Evolutionary conservation across 140 eudicot genomes (phyloP).

Genomic region (Cichorium intybus): DNA sequence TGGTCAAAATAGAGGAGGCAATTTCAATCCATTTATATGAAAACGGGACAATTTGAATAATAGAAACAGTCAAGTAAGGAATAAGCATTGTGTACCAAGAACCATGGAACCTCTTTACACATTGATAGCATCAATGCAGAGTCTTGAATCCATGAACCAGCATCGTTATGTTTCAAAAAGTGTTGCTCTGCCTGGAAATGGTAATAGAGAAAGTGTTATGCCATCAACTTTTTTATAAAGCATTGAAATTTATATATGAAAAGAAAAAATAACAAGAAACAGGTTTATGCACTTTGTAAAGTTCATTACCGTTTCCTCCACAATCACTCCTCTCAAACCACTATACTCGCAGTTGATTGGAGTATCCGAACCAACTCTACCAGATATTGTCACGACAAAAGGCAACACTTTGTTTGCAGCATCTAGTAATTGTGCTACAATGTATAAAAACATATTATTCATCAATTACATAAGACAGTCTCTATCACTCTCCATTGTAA

Average conservation of each 20-base stretch:
- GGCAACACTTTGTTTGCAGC: slow-evolving; percentile 84
- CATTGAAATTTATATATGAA: neutral
- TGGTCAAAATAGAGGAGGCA: neutral
- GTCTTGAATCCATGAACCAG: slow-evolving; percentile 99
- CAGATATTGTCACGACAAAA: slow-evolving; percentile 81
- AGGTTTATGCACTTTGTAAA: neutral
- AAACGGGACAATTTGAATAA: neutral
- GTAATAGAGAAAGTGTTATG: neutral
- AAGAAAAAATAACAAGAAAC: neutral
- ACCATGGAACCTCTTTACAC: slow-evolving; percentile 98
- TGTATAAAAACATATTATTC: neutral
- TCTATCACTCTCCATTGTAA: neutral
- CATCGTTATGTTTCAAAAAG: slow-evolving; percentile 96
- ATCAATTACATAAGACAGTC: neutral
- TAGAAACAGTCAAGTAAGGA: neutral
- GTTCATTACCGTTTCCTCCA: slow-evolving; percentile 83
- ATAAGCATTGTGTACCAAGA: slow-evolving; percentile 53
- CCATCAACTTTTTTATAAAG: neutral
- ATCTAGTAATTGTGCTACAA: slow-evolving; percentile 78
- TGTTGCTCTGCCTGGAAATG: slow-evolving; percentile 81
- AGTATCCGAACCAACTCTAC: slow-evolving; percentile 90
- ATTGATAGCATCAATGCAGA: slow-evolving; percentile 89
- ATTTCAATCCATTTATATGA: neutral
- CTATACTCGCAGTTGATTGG: slow-evolving; percentile 92
- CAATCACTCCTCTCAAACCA: slow-evolving; percentile 91